These are phyloP conservation scores for Trametes sanguinea DNA, from an alignment of 768 basidiomycete species.

Conservation along the genomic window DNA sequence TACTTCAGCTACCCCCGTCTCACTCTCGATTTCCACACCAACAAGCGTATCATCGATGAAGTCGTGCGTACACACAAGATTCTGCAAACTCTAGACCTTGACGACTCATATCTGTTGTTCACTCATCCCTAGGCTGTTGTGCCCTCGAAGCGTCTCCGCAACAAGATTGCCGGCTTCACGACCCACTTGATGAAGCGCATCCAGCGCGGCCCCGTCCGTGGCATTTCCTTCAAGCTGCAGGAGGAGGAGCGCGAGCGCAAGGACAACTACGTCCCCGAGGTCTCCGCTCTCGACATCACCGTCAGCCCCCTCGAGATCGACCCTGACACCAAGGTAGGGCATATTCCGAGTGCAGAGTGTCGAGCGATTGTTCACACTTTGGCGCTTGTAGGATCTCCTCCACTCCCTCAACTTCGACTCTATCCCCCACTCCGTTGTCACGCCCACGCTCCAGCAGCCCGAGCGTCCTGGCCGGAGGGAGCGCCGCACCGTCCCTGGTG, in stretches of 20 bases:
- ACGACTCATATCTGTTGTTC: not conserved
- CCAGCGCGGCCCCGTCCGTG: slow-evolving; percentile 95
- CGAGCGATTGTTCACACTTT: not conserved
- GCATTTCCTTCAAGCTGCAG: slow-evolving; percentile 99
- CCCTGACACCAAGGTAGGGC: slow-evolving; percentile 85
- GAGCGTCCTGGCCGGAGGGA: slow-evolving; percentile 76
- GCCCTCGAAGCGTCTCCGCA: slow-evolving; percentile 97
- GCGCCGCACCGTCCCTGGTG: slow-evolving; percentile 80
- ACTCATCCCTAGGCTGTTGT: slow-evolving; percentile 67
- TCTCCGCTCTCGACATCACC: slow-evolving; percentile 89
- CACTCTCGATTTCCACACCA: slow-evolving; percentile 99
- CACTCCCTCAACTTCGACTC: slow-evolving; percentile 91
- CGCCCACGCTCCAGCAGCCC: slow-evolving; percentile 60
- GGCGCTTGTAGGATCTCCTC: slow-evolving; percentile 70
- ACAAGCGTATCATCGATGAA: slow-evolving; percentile 99
- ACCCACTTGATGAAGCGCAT: slow-evolving; percentile 99
- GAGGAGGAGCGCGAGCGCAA: slow-evolving; percentile 99
- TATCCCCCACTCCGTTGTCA: slow-evolving; percentile 74
- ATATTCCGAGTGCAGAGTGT: too few relatives aligned
- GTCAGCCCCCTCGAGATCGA: slow-evolving; percentile 83
- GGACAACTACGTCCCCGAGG: slow-evolving; percentile 99
- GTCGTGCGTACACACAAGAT: slow-evolving; percentile 56
- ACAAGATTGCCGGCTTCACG: slow-evolving; percentile 99
- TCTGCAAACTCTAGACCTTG: not conserved
- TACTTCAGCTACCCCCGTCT: slow-evolving; percentile 88